A percentile compares a stretch with the other conserved stretches of the same genome.
These are phyloP conservation scores for Tulasnella sp. DNA, from an alignment of 768 basidiomycete genomes.

Conservation along the genomic window DNA sequence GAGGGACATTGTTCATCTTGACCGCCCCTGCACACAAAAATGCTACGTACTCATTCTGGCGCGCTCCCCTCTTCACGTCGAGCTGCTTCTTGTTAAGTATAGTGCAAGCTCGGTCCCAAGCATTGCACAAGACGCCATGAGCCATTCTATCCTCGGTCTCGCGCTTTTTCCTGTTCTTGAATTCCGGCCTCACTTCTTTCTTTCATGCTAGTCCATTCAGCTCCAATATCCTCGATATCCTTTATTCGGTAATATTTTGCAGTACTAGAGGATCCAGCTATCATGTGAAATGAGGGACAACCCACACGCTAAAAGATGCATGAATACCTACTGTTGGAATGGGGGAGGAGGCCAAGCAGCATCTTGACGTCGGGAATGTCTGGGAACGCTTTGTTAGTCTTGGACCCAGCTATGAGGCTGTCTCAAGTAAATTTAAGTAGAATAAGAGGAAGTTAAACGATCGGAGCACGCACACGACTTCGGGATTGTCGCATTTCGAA, in stretches of 20 bases:
- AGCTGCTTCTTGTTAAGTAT: neutral
- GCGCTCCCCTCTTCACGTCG: neutral
- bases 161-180: neutral
- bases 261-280: neutral
- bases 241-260: neutral
- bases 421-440: neutral
- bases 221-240: neutral
- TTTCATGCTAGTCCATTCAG: neutral
- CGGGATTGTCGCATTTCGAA: neutral
- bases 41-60: neutral
- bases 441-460: neutral
- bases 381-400: neutral
- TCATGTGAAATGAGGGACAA: neutral
- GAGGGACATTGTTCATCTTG: neutral
- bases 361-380: neutral
- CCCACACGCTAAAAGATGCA: neutral
- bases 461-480: neutral
- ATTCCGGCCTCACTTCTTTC: neutral
- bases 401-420: neutral
- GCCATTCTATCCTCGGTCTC: neutral
- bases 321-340: neutral
- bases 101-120: neutral
- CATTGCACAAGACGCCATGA: neutral
- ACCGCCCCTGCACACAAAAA: neutral
- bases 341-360: neutral